Base-by-base conservation (phyloP, 352 stramenopile genomes). In the Phytophthora macrochlamydospora region DNA sequence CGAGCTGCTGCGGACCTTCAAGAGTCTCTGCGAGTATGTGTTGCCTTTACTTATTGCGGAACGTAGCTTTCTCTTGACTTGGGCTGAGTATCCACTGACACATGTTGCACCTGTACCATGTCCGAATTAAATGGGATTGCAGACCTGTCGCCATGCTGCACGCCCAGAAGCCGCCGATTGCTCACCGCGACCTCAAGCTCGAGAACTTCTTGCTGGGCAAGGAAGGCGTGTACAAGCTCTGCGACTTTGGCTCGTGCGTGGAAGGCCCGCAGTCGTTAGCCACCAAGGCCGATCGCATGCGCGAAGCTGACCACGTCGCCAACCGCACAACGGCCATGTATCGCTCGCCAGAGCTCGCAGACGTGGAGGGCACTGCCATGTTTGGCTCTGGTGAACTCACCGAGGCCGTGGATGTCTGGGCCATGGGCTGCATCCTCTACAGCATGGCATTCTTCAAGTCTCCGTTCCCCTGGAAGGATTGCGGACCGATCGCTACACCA, bases 291-390 rank as follows among this genome's bases (percentile, higher is more conserved):
- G 92, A 97, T 37, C 79, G 94, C 29, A 68, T 76, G 3, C 77
- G 87, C n/a, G 91, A 97, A 60, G 90, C 97, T 58, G 97, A 99
- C 61, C 81, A 97, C 30, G 96, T 99, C 52, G 79, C 95, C 69
- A 98, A 98, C 72, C 97, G 94, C 48, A 99, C 96, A 5, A 99
- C 97, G 0, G 96, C 97, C 58, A 98, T 99, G 94, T 99, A 99
- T 67, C 91, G 97, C 9, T 97, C 96, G 2, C 97, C 97, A 11
- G 97, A 99, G 75, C 95, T 99, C 62, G 95, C 97, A 0, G 97
- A 99, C 71, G 83, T 99, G 3, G 85, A 94, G 69, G 87, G 87
- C 35, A 94, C 85, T 7, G 85, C 81, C 31, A 93, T 94, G 85
- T 99, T 98, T 73, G 93, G 97, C 67, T 81, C 90, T 0, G 92